A percentile compares a stretch with the other conserved stretches of the same genome.
Conservation (phyloP, 768 basidiomycete genomes). For the Tubosaeta sp. region DNA sequence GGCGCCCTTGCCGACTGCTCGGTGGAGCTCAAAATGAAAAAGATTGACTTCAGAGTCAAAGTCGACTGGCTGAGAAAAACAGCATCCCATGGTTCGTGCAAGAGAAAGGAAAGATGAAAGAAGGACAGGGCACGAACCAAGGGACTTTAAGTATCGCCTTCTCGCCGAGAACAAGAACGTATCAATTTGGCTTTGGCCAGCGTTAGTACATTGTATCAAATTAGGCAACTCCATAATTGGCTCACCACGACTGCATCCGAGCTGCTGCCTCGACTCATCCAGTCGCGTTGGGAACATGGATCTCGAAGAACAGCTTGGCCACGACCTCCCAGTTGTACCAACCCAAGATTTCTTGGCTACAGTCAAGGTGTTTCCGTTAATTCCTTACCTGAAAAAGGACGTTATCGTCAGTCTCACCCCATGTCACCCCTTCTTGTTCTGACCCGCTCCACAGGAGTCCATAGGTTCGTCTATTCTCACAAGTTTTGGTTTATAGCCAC, state of each 20-base stretch:
- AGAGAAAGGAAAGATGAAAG: slow-evolving; percentile 31
- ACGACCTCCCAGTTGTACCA: slow-evolving; percentile 44
- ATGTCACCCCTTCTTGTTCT: slow-evolving; percentile 15
- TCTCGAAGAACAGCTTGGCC: slow-evolving; percentile 25
- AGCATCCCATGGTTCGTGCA: slow-evolving; percentile 52
- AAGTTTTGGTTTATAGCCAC: not conserved
- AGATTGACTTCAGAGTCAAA: slow-evolving; percentile 82
- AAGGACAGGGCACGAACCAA: slow-evolving; percentile 16
- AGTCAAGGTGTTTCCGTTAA: slow-evolving; percentile 77
- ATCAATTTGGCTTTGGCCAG: slow-evolving; percentile 23
- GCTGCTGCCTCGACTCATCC: not conserved
- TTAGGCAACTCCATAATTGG: slow-evolving; percentile 11
- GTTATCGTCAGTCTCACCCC: slow-evolving; percentile 47
- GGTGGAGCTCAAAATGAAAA: slow-evolving; percentile 94
- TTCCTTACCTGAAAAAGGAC: slow-evolving; percentile 67
- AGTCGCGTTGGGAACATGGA: slow-evolving; percentile 28
- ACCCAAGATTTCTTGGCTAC: slow-evolving; percentile 54
- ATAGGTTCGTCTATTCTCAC: slow-evolving; percentile 20
- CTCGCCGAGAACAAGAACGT: slow-evolving; percentile 32
- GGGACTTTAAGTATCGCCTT: slow-evolving; percentile 22
- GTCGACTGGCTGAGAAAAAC: slow-evolving; percentile 74
- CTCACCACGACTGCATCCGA: slow-evolving; percentile 1
- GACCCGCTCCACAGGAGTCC: slow-evolving; percentile 17
- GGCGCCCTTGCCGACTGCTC: slow-evolving; percentile 94
- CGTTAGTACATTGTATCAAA: slow-evolving; percentile 22